These are phyloP conservation scores for Pochonia chlamydosporia DNA, from an alignment of 2,329 filamentous ascomycete species.

Conservation along the genomic window DNA sequence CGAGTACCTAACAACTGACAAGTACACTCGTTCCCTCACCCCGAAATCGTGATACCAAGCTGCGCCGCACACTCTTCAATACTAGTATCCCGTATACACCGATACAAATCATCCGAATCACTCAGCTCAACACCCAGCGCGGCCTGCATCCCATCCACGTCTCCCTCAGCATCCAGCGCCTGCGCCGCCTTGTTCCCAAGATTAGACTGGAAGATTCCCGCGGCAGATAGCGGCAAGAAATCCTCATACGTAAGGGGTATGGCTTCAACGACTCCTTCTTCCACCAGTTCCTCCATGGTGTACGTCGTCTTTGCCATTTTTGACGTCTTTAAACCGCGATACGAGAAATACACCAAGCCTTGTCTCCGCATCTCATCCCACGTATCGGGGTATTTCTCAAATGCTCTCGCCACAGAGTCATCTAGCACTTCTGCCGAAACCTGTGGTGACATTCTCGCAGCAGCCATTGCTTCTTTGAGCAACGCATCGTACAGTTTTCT, in stretches of 20 bases:
- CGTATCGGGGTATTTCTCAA: slow-evolving; percentile 35
- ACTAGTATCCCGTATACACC: slow-evolving; percentile 9
- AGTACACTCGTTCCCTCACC: too few species aligned
- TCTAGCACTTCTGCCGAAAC: slow-evolving; percentile 9
- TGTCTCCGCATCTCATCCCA: slow-evolving; percentile 29
- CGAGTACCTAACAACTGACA: too few species aligned
- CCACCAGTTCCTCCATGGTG: slow-evolving; percentile 25
- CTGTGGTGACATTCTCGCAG: background rate
- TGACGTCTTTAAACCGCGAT: slow-evolving; percentile 11
- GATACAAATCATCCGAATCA: slow-evolving; percentile 13
- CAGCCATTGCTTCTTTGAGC: slow-evolving; percentile 23
- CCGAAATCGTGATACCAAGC: background rate
- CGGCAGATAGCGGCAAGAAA: slow-evolving; percentile 46
- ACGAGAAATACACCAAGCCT: slow-evolving; percentile 34
- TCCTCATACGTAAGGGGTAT: slow-evolving; percentile 47
- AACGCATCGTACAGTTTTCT: slow-evolving; percentile 39
- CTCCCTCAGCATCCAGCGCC: background rate
- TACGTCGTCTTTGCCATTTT: background rate
- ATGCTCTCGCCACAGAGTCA: slow-evolving; percentile 20
- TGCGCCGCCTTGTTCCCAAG: slow-evolving; percentile 13
- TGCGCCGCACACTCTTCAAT: slow-evolving; percentile 17
- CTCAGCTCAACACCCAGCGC: slow-evolving; percentile 5
- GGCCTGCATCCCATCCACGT: slow-evolving; percentile 11
- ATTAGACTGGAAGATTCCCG: slow-evolving; percentile 45
- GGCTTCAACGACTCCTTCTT: slow-evolving; percentile 24